Evolutionary conservation across 2,329 filamentous ascomycete genomes (phyloP), one percentile per base, ranked within the genome.

Genomic region (Colletotrichum cordylinicola): DNA sequence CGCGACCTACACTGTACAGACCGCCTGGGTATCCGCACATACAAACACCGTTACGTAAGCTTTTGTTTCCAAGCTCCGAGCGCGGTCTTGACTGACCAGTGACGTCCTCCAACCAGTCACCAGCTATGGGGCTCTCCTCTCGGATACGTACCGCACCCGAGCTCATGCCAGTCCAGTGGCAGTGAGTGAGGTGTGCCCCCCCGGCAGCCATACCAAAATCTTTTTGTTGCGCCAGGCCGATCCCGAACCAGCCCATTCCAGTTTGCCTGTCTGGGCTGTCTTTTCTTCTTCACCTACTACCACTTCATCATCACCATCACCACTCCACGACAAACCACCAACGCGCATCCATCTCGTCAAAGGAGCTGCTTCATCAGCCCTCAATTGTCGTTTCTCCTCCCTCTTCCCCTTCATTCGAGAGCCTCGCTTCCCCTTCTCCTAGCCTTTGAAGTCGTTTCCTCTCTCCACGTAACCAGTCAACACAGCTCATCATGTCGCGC

Each of bases 401-500:
- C n/a, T 27, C 52, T 43, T 43, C 18, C 24, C 31, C 52, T 48
- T 65, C 74, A 21, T 48, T 21, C n/a, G 43, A 48, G 43, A 48
- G n/a, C n/a, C 43, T 48, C 43, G 12, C 43, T 48, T 48, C 43
- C 43, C 21, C 43, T 48, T 66, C 35, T 61, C 37, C 69, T 35
- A 35, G 72, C 64, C 29, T 39, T 55, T 31, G 16, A 64, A n/a
- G 18, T 61, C 29, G 16, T 52, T 35, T 70, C 52, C 24, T 31
- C 35, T 27, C 43, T 75, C 70, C 65, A 60, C 58, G 62, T 55
- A 74, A 67, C 55, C 70, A 76, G 66, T 69, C 74, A 74, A 76
- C 70, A 71, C 67, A 64, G 31, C 74, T 48, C 82, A 87, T 78
- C 84, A 98, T 98, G 96, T 98, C 96, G 92, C 95, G 96, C 85